Conservation (phyloP, 1,284 basidiomycete genomes). For the Tilletia setariae region DNA sequence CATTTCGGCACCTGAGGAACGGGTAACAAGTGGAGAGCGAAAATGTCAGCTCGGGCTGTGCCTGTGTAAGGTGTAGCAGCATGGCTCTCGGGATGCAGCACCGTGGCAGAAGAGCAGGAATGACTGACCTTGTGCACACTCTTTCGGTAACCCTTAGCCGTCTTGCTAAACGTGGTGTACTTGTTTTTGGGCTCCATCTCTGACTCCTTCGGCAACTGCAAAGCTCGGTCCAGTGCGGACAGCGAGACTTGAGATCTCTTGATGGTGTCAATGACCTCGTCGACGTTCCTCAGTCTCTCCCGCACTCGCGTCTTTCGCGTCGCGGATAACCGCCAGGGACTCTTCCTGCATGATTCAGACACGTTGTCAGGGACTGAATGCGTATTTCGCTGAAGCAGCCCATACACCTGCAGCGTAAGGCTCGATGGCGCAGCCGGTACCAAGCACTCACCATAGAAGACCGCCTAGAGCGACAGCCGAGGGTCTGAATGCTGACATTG, state of each 20-base stretch:
- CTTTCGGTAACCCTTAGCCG: slow-evolving; percentile 69
- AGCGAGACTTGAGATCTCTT: slow-evolving; percentile 75
- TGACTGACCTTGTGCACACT: slow-evolving; percentile 79
- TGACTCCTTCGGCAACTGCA: slow-evolving; percentile 78
- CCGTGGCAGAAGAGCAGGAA: too few species aligned
- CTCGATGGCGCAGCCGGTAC: too few species aligned
- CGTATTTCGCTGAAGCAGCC: too few species aligned
- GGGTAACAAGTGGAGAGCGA: background rate
- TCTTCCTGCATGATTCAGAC: slow-evolving; percentile 68
- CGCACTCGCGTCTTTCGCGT: slow-evolving; percentile 89
- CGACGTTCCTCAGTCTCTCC: slow-evolving; percentile 82
- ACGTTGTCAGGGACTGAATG: too few species aligned
- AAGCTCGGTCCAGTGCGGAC: slow-evolving; percentile 68
- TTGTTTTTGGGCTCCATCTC: slow-evolving; percentile 88
- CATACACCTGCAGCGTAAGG: too few species aligned
- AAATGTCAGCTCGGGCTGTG: background rate
- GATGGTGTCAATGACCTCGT: slow-evolving; percentile 85
- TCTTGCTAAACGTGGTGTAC: slow-evolving; percentile 83
- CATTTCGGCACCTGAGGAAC: slow-evolving; percentile 41
- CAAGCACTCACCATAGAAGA: slow-evolving; percentile 67
- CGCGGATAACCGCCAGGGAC: slow-evolving; percentile 83
- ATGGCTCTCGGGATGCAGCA: background rate
- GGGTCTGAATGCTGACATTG: slow-evolving; percentile 63
- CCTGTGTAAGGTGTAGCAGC: background rate
- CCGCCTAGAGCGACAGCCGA: slow-evolving; percentile 67